A percentile compares a stretch with the other conserved stretches of the same genome.
These are phyloP conservation scores for Clarireedia paspali DNA, from an alignment of 2,329 filamentous ascomycete genomes.

Conservation along the genomic window DNA sequence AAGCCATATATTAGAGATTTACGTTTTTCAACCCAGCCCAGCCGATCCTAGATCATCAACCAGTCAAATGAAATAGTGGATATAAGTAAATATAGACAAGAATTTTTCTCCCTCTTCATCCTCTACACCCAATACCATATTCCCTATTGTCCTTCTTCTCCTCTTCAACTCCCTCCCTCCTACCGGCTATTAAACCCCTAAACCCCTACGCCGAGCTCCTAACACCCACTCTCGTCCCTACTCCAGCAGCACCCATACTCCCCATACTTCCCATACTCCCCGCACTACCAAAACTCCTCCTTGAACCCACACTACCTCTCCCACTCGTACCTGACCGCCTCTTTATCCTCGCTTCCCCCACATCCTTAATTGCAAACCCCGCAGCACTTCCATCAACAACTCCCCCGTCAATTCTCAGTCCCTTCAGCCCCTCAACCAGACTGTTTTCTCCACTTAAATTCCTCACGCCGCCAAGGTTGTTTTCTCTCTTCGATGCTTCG, in stretches of 20 bases:
- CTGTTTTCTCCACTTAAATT: conserved; percentile 3
- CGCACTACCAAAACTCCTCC: neutral
- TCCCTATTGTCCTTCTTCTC: too few relatives aligned
- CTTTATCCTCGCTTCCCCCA: neutral
- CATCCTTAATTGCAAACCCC: neutral
- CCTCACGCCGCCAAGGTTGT: neutral
- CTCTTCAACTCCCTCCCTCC: neutral
- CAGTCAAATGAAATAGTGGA: too few relatives aligned
- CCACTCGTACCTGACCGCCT: neutral
- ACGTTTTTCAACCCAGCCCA: too few relatives aligned
- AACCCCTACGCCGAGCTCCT: neutral
- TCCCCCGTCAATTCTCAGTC: neutral
- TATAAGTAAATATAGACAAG: too few relatives aligned
- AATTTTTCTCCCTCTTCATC: too few relatives aligned
- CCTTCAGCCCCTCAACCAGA: neutral
- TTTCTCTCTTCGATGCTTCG: neutral
- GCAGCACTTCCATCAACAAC: neutral
- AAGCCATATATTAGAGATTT: too few relatives aligned
- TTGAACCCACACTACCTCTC: neutral
- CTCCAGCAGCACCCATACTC: neutral
- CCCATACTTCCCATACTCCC: neutral
- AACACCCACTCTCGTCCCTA: neutral
- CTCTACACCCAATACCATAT: too few relatives aligned
- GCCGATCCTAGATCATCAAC: too few relatives aligned
- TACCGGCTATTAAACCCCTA: too few relatives aligned